Evolutionary conservation across 805 yeast genomes (phyloP).

Genomic region (Candida khao-thaluensis): DNA sequence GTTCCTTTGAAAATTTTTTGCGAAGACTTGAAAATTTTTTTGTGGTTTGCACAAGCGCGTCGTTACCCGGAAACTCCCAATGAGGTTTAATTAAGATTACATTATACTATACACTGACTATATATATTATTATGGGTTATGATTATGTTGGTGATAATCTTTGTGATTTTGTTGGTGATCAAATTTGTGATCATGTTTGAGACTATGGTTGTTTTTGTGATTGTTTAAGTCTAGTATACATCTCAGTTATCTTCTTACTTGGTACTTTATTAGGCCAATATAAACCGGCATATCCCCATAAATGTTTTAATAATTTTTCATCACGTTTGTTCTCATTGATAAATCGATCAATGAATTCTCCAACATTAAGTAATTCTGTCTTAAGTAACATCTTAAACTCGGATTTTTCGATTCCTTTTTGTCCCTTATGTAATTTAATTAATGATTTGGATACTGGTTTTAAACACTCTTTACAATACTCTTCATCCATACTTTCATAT

Average conservation of each 20-base stretch:
- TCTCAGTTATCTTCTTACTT: constrained; percentile 65
- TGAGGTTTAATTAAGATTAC: too few species aligned
- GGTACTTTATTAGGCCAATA: constrained; percentile 90
- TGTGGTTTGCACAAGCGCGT: constrained; percentile 8
- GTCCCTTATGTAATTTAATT: constrained; percentile 65
- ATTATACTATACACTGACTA: too few species aligned
- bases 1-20: constrained; percentile 6
- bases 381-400: constrained; percentile 76
- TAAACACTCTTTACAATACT: constrained; percentile 56
- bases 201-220: too few species aligned
- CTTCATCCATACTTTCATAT: constrained; percentile 78
- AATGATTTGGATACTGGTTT: constrained; percentile 68
- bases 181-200: too few species aligned
- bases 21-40: constrained; percentile 11
- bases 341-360: constrained; percentile 54
- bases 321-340: constrained; percentile 14
- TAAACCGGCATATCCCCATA: constrained; percentile 81
- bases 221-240: constrained; percentile 63
- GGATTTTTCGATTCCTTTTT: constrained; percentile 67
- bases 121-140: too few species aligned
- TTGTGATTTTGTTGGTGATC: too few species aligned
- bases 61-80: constrained; percentile 4
- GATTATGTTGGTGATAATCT: too few species aligned
- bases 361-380: constrained; percentile 67
- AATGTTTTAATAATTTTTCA: constrained; percentile 53